Percentiles rank a stretch among this genome's conserved stretches.
These are phyloP conservation scores for Globisporangium spiculum DNA, from an alignment of 352 stramenopile species.

Conservation along the genomic window DNA sequence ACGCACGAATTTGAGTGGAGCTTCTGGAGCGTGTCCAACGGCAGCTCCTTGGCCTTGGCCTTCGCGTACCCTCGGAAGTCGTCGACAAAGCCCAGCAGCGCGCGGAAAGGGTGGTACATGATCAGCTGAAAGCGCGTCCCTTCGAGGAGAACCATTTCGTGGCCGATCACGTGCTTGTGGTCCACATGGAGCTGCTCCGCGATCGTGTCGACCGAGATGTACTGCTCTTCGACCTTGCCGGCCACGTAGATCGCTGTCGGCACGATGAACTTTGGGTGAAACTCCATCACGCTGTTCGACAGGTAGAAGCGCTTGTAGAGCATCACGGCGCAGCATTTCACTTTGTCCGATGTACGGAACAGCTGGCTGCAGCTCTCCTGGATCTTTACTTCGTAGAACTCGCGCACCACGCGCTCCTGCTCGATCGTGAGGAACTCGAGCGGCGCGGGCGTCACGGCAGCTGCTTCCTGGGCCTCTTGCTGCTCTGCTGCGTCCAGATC, in stretches of 20 bases:
- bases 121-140: constrained; percentile 88
- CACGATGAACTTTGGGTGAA: constrained; percentile 85
- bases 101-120: constrained; percentile 87
- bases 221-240: constrained; percentile 89
- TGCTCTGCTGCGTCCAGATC: constrained; percentile 40
- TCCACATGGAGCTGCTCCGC: constrained; percentile 80
- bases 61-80: constrained; percentile 78
- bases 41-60: constrained; percentile 54
- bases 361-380: constrained; percentile 82
- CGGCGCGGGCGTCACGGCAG: constrained; percentile 21
- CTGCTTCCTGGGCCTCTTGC: constrained; percentile 59
- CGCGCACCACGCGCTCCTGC: constrained; percentile 59
- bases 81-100: constrained; percentile 80
- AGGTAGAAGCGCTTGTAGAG: constrained; percentile 90
- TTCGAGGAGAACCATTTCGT: constrained; percentile 87
- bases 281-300: constrained; percentile 88
- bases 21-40: constrained; percentile 67
- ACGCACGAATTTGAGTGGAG: constrained; percentile 70
- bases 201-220: constrained; percentile 85
- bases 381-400: constrained; percentile 82
- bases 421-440: constrained; percentile 58
- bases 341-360: constrained; percentile 86
- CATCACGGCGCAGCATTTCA: constrained; percentile 82
- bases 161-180: constrained; percentile 82
- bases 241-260: constrained; percentile 86